Conservation (phyloP, 257 asterid species). For the Solanum dulcamara region DNA sequence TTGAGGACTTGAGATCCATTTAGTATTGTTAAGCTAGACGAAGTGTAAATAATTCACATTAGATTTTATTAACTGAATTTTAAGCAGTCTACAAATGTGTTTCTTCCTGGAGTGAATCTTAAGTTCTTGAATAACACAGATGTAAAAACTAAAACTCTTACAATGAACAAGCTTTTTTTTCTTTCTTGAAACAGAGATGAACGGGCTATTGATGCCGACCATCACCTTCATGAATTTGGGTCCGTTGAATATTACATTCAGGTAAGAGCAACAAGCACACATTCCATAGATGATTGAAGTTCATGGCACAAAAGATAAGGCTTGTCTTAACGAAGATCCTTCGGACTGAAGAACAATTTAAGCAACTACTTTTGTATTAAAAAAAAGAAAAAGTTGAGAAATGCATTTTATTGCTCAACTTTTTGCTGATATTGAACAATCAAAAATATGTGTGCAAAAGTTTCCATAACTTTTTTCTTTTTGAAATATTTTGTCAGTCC, state of each 20-base stretch:
- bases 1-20: background rate
- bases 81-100: background rate
- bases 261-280: conserved; percentile 25
- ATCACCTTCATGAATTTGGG: conserved; percentile 77
- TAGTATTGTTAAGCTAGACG: background rate
- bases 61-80: background rate
- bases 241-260: conserved; percentile 67
- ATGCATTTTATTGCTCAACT: background rate
- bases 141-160: background rate
- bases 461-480: background rate
- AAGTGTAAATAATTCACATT: background rate
- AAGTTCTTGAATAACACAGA: background rate
- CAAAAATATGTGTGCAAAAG: background rate
- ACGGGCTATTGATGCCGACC: conserved; percentile 51
- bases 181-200: conserved; percentile 38
- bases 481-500: conserved; percentile 25
- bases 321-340: background rate
- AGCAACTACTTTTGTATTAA: background rate
- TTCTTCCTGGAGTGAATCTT: too few species aligned
- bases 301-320: background rate
- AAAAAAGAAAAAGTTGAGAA: background rate
- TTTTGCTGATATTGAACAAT: background rate
- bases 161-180: background rate
- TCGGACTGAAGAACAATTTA: background rate
- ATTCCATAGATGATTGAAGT: background rate